A percentile compares a stretch with the other conserved stretches of the same genome.
These are phyloP conservation scores for Aurantiochytrium sp. DNA, from an alignment of 108 stramenopile genomes.

Conservation along the genomic window DNA sequence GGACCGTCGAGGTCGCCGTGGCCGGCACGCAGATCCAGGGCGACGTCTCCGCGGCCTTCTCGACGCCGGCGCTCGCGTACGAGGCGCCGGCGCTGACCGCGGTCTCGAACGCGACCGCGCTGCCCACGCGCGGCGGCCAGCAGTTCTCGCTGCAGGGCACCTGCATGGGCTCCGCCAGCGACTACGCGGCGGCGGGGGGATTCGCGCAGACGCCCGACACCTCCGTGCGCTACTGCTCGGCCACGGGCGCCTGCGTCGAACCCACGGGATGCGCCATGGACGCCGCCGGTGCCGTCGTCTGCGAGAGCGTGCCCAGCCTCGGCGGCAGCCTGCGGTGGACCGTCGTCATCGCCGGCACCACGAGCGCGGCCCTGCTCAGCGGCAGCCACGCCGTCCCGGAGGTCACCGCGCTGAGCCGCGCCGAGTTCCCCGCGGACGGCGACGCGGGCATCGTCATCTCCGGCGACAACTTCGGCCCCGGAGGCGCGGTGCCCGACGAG, in stretches of 20 bases:
- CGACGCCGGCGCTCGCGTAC: not conserved
- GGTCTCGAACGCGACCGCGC: not conserved
- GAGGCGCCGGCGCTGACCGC: not conserved
- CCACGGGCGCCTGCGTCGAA: not conserved
- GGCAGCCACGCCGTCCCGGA: not conserved
- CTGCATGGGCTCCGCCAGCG: not conserved
- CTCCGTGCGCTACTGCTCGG: not conserved
- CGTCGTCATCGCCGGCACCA: not conserved
- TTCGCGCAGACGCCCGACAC: not conserved
- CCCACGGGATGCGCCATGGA: not conserved
- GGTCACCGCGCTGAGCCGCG: not conserved
- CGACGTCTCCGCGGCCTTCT: not conserved
- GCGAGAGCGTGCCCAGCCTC: not conserved
- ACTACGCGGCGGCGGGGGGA: not conserved
- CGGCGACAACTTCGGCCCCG: conserved; percentile 38
- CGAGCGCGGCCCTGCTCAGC: not conserved
- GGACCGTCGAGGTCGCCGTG: not conserved
- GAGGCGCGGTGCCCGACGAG: not conserved
- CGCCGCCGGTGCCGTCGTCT: not conserved
- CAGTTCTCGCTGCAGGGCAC: not conserved
- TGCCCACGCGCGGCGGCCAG: not conserved
- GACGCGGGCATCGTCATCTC: not conserved
- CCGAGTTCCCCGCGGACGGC: not conserved
- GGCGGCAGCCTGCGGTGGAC: not conserved
- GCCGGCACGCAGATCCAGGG: not conserved